Percentiles rank a stretch among this genome's conserved stretches.
Evolutionary conservation across 805 yeast genomes (phyloP).

Genomic region (Yarrowia sp.): DNA sequence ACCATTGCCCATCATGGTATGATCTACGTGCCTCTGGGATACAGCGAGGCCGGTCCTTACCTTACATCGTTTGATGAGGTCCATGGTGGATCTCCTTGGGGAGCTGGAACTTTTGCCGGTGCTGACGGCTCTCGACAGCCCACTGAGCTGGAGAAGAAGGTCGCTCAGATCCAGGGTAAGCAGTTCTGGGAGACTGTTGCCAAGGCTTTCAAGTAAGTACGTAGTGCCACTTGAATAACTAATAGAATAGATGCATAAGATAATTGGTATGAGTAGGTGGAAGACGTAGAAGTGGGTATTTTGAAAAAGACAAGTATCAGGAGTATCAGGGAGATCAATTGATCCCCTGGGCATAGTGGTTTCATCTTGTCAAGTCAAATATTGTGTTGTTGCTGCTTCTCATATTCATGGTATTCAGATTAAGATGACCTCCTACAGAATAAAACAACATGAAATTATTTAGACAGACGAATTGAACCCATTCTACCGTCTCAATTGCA

Average conservation of each 20-base stretch:
- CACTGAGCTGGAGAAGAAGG: conserved; percentile 57
- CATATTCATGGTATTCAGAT: too few relatives aligned
- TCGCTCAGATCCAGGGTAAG: conserved; percentile 69
- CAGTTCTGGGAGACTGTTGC: conserved; percentile 52
- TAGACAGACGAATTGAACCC: too few relatives aligned
- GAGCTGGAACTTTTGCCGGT: conserved; percentile 78
- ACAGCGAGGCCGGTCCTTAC: conserved; percentile 54
- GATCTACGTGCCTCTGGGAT: conserved; percentile 75
- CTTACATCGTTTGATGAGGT: conserved; percentile 60
- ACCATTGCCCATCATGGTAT: conserved; percentile 74
- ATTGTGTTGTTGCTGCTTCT: too few relatives aligned
- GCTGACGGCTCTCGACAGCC: conserved; percentile 75
- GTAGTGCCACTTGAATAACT: background rate
- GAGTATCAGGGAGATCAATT: too few relatives aligned
- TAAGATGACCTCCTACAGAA: too few relatives aligned
- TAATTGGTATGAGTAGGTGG: too few relatives aligned
- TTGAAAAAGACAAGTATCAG: too few relatives aligned
- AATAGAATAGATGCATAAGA: background rate
- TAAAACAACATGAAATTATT: too few relatives aligned
- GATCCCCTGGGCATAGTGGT: too few relatives aligned
- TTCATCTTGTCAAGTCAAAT: too few relatives aligned
- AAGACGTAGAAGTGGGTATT: too few relatives aligned
- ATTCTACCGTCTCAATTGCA: too few relatives aligned
- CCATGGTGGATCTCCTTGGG: conserved; percentile 88
- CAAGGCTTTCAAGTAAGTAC: conserved; percentile 22